Base-by-base conservation (phyloP, 805 yeast species). In the Komagataella pastoris region DNA sequence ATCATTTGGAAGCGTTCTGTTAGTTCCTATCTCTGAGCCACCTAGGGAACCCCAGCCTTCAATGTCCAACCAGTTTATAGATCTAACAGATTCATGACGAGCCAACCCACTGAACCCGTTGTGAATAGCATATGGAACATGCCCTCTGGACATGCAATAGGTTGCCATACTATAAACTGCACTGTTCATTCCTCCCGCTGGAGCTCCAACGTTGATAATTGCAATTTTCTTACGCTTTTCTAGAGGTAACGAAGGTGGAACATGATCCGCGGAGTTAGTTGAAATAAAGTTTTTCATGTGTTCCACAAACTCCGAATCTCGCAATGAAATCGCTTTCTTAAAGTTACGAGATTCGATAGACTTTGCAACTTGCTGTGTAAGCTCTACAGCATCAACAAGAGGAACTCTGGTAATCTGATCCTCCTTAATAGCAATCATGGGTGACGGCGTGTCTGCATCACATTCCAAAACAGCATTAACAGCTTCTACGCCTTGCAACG, bases 401-500 rank as follows among this genome's bases (percentile, higher is more conserved):
- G 95, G 88, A 62, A 78, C 80, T 58, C 97, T 79, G 49, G 84
- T 84, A 59, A 93, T 81, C 65, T 88, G 85, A 71, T 90, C 91
- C 66, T 89, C 97, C 54, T 76, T 73, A 59, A 91, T 78, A 51
- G 95, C 95, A 67, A 93, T 93, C 80, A 93, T 80, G 51, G 98
- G 98, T 8, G 96, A 86, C 45, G 97, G 97, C 3, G 91, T 85
- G 1, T 81, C 84, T 24, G 97, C 96, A 7, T 95, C 88, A 52
- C 85, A 73, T 51, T 85, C 89, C 59, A 93, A 73, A 17, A 93
- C 91, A 1, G 98, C 98, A 54, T 85, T 83, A 18, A 93, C 95
- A 7, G 99, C 98, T 61, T 89, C 98, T 46, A 91, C 97, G 68
- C 98, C 99, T 73, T 93, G 99, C 58, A 91, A 67, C 17, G 99